These are phyloP conservation scores for Neonectria neomacrospora DNA, from an alignment of 2,329 filamentous ascomycete species.

Conservation along the genomic window DNA sequence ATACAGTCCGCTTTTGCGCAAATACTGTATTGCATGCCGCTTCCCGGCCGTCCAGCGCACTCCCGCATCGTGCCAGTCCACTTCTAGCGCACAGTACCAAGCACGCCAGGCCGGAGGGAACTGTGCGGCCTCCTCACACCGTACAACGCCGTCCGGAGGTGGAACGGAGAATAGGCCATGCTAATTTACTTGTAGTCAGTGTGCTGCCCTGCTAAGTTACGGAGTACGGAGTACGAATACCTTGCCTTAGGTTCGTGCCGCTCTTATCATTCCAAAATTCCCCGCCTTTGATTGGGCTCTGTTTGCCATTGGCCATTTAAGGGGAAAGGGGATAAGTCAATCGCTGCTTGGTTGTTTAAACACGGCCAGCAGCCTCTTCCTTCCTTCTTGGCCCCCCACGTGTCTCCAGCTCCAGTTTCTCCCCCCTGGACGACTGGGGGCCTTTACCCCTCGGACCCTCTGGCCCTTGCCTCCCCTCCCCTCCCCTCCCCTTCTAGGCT, in stretches of 20 bases:
- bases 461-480: not conserved
- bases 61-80: not conserved
- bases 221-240: too few relatives aligned
- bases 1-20: not conserved
- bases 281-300: not conserved
- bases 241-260: constrained; percentile 2
- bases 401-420: not conserved
- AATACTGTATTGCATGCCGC: not conserved
- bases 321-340: not conserved
- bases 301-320: not conserved
- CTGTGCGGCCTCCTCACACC: not conserved
- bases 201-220: too few relatives aligned
- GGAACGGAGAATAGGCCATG: not conserved
- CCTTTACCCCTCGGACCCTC: not conserved
- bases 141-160: not conserved
- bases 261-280: constrained; percentile 4
- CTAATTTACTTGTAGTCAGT: not conserved
- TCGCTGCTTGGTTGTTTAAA: not conserved
- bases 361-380: not conserved
- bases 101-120: not conserved
- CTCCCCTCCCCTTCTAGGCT: not conserved
- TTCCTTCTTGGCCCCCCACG: not conserved
- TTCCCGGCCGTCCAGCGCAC: not conserved
- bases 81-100: not conserved
- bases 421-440: too few relatives aligned